Evolutionary conservation across 495 filamentous ascomycete genomes (phyloP), one percentile per base, ranked within the genome.

Genomic region (Penicillium turbatum): DNA sequence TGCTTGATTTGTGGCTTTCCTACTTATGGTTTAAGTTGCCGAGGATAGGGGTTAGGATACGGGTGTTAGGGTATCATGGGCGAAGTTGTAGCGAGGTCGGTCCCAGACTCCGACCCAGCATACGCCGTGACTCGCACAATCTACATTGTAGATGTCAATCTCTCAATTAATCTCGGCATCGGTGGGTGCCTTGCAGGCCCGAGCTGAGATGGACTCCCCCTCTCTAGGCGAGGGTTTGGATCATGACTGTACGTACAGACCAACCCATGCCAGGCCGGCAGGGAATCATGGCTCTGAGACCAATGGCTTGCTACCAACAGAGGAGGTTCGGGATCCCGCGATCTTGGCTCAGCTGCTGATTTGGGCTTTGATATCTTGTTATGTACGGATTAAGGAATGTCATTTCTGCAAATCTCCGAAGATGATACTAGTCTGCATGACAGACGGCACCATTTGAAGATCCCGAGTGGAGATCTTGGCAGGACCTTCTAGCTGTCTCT

Each of bases 381-480:
- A 24, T 24, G 21, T 24, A 24, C 21, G 21, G 21, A 24, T 2
- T 24, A 24, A 36, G 46, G 27, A 13, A 24, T 30, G 13, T 16
- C 10, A n/a, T 12, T n/a, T n/a, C 6, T 51, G 32, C 34, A 29
- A 43, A 31, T 35, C 29, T 31, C 49, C 39, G 49, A 32, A 34
- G 13, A 40, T 41, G 29, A 42, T 31, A n/a, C n/a, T n/a, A 34
- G 32, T 34, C 39, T 51, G 49, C 49, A 51, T 16, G 38, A 41
- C 30, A 29, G 26, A 40, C 17, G 32, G 21, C 21, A 4, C 35
- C 32, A 34, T 34, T 29, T 38, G 48, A 15, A 31, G 48, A 51
- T 51, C 37, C 27, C 27, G 37, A 51, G 38, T 42, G 49, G 49
- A 34, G 39, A 43, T 17, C 19, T 51, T 51, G 49, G 49, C 49